Conservation (phyloP, 192 early-diverging fungal genomes). For the Funneliformis mosseae region DNA sequence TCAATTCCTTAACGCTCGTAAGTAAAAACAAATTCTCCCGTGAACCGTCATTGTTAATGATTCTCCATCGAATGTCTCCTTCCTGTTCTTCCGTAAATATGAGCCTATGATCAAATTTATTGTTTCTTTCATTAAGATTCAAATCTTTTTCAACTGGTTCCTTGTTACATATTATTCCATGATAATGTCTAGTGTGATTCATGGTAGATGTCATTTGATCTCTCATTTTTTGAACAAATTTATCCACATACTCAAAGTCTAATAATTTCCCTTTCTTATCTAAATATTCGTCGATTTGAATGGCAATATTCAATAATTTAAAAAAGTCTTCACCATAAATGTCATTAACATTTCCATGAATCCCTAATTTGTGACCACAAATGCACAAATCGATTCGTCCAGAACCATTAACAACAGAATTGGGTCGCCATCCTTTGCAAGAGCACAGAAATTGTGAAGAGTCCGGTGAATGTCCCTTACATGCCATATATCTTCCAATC, state of each 20-base stretch:
- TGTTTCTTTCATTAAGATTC: not conserved
- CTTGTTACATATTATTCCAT: not conserved
- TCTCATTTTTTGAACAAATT: not conserved
- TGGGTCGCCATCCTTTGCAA: not conserved
- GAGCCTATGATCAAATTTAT: not conserved
- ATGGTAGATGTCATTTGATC: not conserved
- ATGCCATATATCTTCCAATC: not conserved
- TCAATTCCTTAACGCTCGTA: constrained; percentile 94
- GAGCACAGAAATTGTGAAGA: not conserved
- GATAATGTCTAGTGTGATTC: not conserved
- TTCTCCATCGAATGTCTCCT: constrained; percentile 47
- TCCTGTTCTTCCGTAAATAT: not conserved
- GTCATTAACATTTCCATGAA: not conserved
- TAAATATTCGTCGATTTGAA: not conserved
- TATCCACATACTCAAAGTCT: not conserved
- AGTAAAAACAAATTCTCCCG: constrained; percentile 85
- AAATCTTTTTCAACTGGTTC: not conserved
- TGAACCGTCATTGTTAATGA: constrained; percentile 81
- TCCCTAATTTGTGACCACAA: not conserved
- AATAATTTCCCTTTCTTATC: not conserved
- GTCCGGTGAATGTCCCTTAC: not conserved
- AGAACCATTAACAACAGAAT: not conserved
- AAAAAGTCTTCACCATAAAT: not conserved
- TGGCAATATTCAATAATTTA: not conserved
- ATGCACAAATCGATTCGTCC: not conserved